Evolutionary conservation across 208 protist genomes (phyloP).

Genomic region (Wallacemonas sp.): DNA sequence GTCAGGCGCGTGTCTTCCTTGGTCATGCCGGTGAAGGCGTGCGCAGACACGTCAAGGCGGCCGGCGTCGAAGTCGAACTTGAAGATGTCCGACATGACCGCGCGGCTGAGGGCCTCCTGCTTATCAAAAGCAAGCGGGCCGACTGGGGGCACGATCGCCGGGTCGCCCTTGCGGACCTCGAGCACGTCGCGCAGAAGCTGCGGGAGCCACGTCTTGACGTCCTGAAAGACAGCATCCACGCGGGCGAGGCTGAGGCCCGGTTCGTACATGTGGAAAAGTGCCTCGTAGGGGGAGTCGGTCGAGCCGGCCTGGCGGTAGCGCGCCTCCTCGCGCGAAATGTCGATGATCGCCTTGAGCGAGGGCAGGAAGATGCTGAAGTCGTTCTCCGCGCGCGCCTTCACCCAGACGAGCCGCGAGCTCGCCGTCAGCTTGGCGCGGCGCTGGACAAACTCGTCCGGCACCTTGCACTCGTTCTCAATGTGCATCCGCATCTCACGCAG

Average conservation of each 20-base stretch:
- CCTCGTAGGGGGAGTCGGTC: constrained; percentile 44
- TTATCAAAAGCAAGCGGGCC: constrained; percentile 35
- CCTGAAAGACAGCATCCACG: constrained; percentile 44
- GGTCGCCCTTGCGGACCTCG: constrained; percentile 36
- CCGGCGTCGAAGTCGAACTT: constrained; percentile 68
- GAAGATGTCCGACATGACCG: constrained; percentile 34
- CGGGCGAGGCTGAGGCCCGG: constrained; percentile 41
- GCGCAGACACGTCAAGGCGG: constrained; percentile 55
- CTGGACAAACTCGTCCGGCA: constrained; percentile 40
- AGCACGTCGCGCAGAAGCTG: constrained; percentile 39
- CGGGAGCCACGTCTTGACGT: constrained; percentile 54
- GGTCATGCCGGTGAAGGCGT: constrained; percentile 63
- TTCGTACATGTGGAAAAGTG: constrained; percentile 59
- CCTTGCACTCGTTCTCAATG: constrained; percentile 20
- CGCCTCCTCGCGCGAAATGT: constrained; percentile 36
- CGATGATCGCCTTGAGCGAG: constrained; percentile 41
- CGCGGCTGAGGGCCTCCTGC: constrained; percentile 37
- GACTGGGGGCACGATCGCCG: constrained; percentile 17
- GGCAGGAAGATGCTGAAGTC: constrained; percentile 42
- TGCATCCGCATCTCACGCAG: constrained; percentile 38
- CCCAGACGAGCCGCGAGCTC: constrained; percentile 34
- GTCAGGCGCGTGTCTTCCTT: constrained; percentile 69
- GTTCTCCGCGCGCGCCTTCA: constrained; percentile 35
- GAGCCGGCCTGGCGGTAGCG: constrained; percentile 28
- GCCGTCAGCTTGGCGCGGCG: constrained; percentile 32